Conservation (phyloP, 2,329 filamentous ascomycete genomes). For the Hirsutella minnesotensis region DNA sequence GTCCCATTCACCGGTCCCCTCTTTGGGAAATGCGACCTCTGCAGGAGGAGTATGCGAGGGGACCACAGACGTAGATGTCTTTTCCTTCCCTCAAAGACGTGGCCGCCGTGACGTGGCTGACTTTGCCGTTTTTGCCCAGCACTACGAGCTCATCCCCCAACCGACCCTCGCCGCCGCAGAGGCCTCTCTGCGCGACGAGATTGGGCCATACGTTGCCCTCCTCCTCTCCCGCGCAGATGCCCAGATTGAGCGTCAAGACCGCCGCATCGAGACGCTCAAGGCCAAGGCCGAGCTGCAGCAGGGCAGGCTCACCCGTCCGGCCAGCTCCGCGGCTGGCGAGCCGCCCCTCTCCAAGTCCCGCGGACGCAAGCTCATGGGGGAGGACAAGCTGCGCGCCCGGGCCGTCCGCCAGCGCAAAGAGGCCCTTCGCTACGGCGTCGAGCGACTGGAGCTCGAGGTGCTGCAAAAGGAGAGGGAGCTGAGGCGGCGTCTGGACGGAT, state of each 20-base stretch:
- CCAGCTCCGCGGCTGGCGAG: conserved; percentile 5
- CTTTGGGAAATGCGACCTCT: too few relatives aligned
- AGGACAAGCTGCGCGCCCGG: conserved; percentile 38
- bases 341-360: conserved; percentile 7
- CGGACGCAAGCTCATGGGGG: conserved; percentile 34
- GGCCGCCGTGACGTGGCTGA: neutral
- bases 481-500: conserved; percentile 28
- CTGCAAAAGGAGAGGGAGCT: conserved; percentile 57
- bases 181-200: conserved; percentile 73
- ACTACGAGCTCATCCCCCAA: conserved; percentile 88
- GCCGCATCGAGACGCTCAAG: conserved; percentile 73
- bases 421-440: conserved; percentile 74
- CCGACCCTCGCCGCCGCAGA: conserved; percentile 73
- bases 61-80: neutral
- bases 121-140: conserved; percentile 34
- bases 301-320: conserved; percentile 38
- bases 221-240: conserved; percentile 73
- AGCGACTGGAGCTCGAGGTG: conserved; percentile 77
- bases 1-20: too few relatives aligned
- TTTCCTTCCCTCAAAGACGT: neutral
- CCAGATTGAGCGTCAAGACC: conserved; percentile 70
- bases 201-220: conserved; percentile 72
- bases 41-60: neutral
- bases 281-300: conserved; percentile 76
- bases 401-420: conserved; percentile 73